A percentile compares a stretch with the other conserved stretches of the same genome.
Conservation (phyloP, 768 basidiomycete species). For the Trametes punicea region DNA sequence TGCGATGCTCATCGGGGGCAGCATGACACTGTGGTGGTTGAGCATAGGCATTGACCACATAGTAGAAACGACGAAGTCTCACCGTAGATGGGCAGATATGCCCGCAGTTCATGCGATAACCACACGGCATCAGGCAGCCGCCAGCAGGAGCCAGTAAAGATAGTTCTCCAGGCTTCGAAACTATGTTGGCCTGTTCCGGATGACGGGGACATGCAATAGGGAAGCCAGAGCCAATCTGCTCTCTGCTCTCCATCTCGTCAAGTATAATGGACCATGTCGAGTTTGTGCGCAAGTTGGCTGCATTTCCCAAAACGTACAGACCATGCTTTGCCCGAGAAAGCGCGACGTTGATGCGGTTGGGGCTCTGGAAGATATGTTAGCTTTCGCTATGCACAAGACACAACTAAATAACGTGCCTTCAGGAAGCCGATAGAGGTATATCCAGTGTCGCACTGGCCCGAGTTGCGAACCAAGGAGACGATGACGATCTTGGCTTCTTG, state of each 20-base stretch:
- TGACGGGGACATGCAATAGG: slow-evolving; percentile 60
- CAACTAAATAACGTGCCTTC: slow-evolving; percentile 43
- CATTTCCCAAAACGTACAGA: slow-evolving; percentile 70
- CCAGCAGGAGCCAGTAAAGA: slow-evolving; percentile 54
- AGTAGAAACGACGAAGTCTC: slow-evolving; percentile 8
- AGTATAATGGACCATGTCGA: slow-evolving; percentile 58
- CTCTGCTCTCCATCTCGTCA: slow-evolving; percentile 49
- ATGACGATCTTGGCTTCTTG: slow-evolving; percentile 72
- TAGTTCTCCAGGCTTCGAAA: slow-evolving; percentile 52
- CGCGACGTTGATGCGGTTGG: slow-evolving; percentile 45
- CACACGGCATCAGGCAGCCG: slow-evolving; percentile 57
- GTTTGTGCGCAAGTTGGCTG: slow-evolving; percentile 46
- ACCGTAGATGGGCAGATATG: slow-evolving; percentile 65
- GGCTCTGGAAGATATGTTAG: background rate
- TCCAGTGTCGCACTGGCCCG: slow-evolving; percentile 34
- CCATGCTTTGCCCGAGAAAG: slow-evolving; percentile 74
- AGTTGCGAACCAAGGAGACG: slow-evolving; percentile 70
- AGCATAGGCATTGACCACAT: too few relatives aligned
- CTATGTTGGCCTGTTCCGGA: slow-evolving; percentile 36
- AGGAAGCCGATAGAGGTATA: slow-evolving; percentile 62
- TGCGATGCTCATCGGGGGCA: slow-evolving; percentile 53
- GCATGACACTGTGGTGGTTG: slow-evolving; percentile 50
- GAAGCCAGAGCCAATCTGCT: slow-evolving; percentile 47
- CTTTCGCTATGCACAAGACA: background rate
- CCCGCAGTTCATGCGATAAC: slow-evolving; percentile 52